These are phyloP conservation scores for Cryphonectria nitschkei DNA, from an alignment of 2,329 filamentous ascomycete species.

Conservation along the genomic window DNA sequence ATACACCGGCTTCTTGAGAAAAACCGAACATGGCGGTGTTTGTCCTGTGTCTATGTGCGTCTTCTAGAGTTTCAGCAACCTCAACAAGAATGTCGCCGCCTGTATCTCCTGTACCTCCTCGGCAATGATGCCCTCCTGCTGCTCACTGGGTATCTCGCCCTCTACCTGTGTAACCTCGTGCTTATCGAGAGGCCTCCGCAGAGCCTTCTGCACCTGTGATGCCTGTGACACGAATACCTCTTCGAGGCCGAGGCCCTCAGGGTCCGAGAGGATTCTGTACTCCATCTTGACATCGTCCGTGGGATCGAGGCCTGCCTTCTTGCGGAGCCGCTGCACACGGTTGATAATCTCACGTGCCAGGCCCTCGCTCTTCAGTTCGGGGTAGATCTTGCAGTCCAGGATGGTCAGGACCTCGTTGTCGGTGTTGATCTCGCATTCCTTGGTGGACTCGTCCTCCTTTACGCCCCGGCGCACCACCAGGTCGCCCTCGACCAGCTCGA, in stretches of 20 bases:
- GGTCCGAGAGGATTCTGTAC: slow-evolving; percentile 80
- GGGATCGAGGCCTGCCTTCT: slow-evolving; percentile 87
- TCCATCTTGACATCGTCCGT: slow-evolving; percentile 97
- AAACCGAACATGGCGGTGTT: neutral
- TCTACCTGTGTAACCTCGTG: slow-evolving; percentile 63
- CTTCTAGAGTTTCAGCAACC: slow-evolving; percentile 26
- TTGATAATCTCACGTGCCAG: slow-evolving; percentile 91
- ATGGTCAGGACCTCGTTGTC: slow-evolving; percentile 91
- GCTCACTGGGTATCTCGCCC: slow-evolving; percentile 55
- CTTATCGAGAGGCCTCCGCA: slow-evolving; percentile 77
- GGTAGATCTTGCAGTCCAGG: slow-evolving; percentile 74
- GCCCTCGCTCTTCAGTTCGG: slow-evolving; percentile 76
- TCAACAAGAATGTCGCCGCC: slow-evolving; percentile 76
- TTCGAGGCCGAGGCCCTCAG: slow-evolving; percentile 73
- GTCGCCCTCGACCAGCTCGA: slow-evolving; percentile 80
- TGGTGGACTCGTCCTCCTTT: slow-evolving; percentile 70
- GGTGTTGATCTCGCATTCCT: slow-evolving; percentile 82
- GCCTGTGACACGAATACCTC: slow-evolving; percentile 71
- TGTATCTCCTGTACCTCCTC: slow-evolving; percentile 88
- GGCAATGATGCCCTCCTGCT: slow-evolving; percentile 65
- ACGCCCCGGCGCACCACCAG: slow-evolving; percentile 80
- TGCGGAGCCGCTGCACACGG: slow-evolving; percentile 87
- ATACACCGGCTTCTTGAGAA: neutral
- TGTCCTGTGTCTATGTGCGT: neutral
- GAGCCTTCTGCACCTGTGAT: slow-evolving; percentile 72